Evolutionary conservation across 2,329 filamentous ascomycete species (phyloP).

Genomic region (Exutisphaerella laricina): DNA sequence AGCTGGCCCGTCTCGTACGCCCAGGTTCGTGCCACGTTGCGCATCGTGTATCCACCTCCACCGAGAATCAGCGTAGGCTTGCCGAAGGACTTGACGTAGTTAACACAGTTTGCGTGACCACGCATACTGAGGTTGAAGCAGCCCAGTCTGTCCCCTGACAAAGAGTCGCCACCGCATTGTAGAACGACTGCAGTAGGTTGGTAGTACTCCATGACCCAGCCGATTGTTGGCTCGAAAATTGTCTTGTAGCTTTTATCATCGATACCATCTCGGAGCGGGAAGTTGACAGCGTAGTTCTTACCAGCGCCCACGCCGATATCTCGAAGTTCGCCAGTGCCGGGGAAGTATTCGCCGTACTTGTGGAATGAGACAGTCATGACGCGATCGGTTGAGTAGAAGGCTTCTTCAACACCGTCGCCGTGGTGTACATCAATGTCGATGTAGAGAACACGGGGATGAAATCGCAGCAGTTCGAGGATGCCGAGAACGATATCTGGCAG

Average conservation of each 20-base stretch:
- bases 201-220: constrained; percentile 64
- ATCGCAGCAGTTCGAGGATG: constrained; percentile 59
- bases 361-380: constrained; percentile 69
- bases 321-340: constrained; percentile 62
- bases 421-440: constrained; percentile 65
- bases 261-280: constrained; percentile 63
- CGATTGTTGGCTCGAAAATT: constrained; percentile 63
- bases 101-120: constrained; percentile 65
- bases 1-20: constrained; percentile 68
- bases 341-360: constrained; percentile 69
- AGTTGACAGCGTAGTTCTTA: constrained; percentile 65
- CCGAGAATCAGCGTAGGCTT: constrained; percentile 61
- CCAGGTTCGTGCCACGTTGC: constrained; percentile 59
- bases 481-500: constrained; percentile 58
- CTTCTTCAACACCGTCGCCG: constrained; percentile 64
- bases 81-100: constrained; percentile 62
- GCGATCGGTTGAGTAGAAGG: constrained; percentile 65
- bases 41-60: constrained; percentile 65
- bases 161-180: constrained; percentile 63
- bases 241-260: constrained; percentile 62
- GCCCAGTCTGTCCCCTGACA: constrained; percentile 61
- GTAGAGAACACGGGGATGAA: constrained; percentile 60
- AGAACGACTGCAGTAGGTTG: constrained; percentile 62
- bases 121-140: constrained; percentile 68
- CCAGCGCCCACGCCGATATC: constrained; percentile 63